Evolutionary conservation across 2,329 filamentous ascomycete species (phyloP), one percentile per base, ranked within the genome.

Genomic region (Escovopsis sp.): DNA sequence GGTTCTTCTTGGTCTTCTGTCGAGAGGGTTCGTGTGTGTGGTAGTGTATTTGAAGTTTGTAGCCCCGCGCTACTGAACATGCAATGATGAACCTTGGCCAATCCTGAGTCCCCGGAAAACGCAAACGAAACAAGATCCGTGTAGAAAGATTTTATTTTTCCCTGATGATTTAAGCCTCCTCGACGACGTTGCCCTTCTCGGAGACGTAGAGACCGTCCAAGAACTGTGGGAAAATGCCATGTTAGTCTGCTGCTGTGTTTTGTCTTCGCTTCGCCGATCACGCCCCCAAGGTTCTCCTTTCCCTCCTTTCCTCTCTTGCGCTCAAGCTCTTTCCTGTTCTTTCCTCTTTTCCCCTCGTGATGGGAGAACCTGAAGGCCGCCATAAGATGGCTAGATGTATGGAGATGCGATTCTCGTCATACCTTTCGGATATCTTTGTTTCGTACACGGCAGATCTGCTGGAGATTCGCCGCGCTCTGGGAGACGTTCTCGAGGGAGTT

Each of bases 381-480:
- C n/a, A n/a, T n/a, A n/a, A n/a, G n/a, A n/a, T n/a, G n/a, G n/a
- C n/a, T n/a, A n/a, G n/a, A n/a, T n/a, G n/a, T n/a, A n/a, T n/a
- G n/a, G n/a, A n/a, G n/a, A n/a, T n/a, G n/a, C n/a, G n/a, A n/a
- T n/a, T n/a, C n/a, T n/a, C n/a, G 5, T 26, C 26, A 66, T 59
- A 86, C 81, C 82, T 94, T 94, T 72, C 92, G 86, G 74, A 98
- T 98, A 94, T 98, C 90, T 86, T 98, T 98, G 84, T 98, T 98
- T 66, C 86, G 79, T 67, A 98, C 90, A 70, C 78, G 78, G 86
- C 90, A 98, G 69, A 90, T 87, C 70, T 98, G 90, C 76, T 98
- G 90, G 65, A 98, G 94, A 65, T 98, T 90, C 67, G 90, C 90
- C 51, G 90, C 90, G 60, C 79, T 86, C 73, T 98, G 90, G 57